These are phyloP conservation scores for Boletus semigastroideus DNA, from an alignment of 1,284 basidiomycete species.

Conservation along the genomic window DNA sequence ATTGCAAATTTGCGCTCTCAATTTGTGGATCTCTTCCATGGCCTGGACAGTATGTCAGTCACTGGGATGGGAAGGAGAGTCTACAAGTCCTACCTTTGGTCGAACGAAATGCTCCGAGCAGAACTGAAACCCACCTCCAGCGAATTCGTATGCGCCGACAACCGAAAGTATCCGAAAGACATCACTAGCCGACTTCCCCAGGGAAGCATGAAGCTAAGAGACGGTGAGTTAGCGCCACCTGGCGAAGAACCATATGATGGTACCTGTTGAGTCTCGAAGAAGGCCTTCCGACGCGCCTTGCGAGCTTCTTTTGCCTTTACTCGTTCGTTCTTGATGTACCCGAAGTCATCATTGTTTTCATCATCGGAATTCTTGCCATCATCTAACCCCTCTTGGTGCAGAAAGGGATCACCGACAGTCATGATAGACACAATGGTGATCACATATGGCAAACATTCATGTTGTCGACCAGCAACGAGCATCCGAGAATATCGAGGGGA, in stretches of 20 bases:
- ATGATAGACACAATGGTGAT: constrained; percentile 90
- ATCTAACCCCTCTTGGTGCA: constrained; percentile 74
- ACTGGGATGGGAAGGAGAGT: neutral
- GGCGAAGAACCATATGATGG: constrained; percentile 16
- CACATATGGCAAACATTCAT: constrained; percentile 90
- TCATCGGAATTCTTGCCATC: constrained; percentile 48
- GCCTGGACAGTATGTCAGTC: constrained; percentile 54
- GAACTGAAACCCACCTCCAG: constrained; percentile 77
- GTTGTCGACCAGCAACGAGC: constrained; percentile 90
- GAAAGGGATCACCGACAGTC: constrained; percentile 95
- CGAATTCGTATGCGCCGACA: constrained; percentile 95
- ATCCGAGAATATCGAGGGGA: constrained; percentile 93
- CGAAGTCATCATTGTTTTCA: constrained; percentile 46
- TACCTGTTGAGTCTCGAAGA: constrained; percentile 80
- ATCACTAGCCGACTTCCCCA: constrained; percentile 88
- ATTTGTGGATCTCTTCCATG: constrained; percentile 99
- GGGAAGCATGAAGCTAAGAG: constrained; percentile 67
- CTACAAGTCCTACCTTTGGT: constrained; percentile 62
- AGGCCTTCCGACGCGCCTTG: constrained; percentile 66
- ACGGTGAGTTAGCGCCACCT: constrained; percentile 5
- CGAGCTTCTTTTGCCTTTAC: constrained; percentile 68
- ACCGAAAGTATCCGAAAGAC: constrained; percentile 87
- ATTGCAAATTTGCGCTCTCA: constrained; percentile 86
- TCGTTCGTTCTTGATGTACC: constrained; percentile 58
- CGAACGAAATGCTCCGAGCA: constrained; percentile 92